These are phyloP conservation scores for Rhizophora apiculata DNA, from an alignment of 345 rosid genomes.

Conservation along the genomic window DNA sequence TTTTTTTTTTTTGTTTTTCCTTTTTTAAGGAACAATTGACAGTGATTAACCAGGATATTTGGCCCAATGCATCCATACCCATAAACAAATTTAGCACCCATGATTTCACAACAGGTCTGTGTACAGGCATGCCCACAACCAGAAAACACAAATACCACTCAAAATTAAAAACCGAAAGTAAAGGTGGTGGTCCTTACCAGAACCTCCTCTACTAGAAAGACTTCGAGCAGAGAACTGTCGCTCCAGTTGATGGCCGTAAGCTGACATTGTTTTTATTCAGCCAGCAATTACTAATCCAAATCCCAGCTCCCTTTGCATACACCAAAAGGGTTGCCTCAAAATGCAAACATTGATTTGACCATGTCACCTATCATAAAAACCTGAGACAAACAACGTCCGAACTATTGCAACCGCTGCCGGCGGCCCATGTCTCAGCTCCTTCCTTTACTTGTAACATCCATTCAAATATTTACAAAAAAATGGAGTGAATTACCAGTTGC, in stretches of 20 bases:
- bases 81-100: too few relatives aligned
- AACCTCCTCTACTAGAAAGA: slow-evolving; percentile 59
- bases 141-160: too few relatives aligned
- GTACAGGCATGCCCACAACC: too few relatives aligned
- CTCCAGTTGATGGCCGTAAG: slow-evolving; percentile 75
- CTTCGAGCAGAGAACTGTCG: slow-evolving; percentile 53
- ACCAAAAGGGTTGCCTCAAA: slow-evolving; percentile 23
- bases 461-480: background rate
- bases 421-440: slow-evolving; percentile 16
- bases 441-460: slow-evolving; percentile 12
- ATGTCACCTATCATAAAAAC: background rate
- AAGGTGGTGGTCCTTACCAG: slow-evolving; percentile 43
- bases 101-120: too few relatives aligned
- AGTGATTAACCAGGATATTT: background rate
- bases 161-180: background rate
- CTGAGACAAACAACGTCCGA: slow-evolving; percentile 4
- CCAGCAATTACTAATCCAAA: slow-evolving; percentile 19
- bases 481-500: background rate
- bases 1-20: too few relatives aligned
- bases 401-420: slow-evolving; percentile 13
- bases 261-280: slow-evolving; percentile 53
- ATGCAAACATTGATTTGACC: slow-evolving; percentile 1
- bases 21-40: background rate
- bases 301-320: slow-evolving; percentile 20
- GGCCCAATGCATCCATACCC: too few relatives aligned